Base-by-base conservation (phyloP, 805 yeast genomes). In the Ogataea populi-albae region DNA sequence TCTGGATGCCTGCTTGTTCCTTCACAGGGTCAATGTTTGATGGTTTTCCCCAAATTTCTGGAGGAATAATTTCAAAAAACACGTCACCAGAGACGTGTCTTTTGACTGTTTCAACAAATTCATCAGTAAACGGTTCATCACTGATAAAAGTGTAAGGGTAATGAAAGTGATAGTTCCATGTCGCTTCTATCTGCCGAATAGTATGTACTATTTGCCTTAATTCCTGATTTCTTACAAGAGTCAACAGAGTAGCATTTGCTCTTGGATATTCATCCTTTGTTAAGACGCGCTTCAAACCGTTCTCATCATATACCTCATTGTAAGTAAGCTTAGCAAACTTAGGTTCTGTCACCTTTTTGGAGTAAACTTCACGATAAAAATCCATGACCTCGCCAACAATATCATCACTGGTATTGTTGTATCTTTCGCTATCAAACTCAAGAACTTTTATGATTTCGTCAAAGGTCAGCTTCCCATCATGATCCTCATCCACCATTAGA, bases 61-160 rank as follows among this genome's bases (percentile, higher is more conserved):
- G 37, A 0, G 81, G 79, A 15, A 79, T 71, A 73, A 44, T 59
- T 61, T 74, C 81, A 51, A 76, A 79, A 39, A 59, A 61, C 36
- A 70, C 58, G 22, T 65, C 61, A 8, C 81, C 62, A 6, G 54
- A 59, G 1, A 79, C 62, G 22, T 70, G 74, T 23, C 79, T 59
- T 27, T 49, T 58, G 26, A 85, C 69, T 11, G 64, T 60, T 9
- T 59, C 55, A 49, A 67, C 82, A 60, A 93, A 91, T 50, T 85
- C 91, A 1, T 83, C 84, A 20, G 78, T 69, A 62, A 91, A 93
- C 23, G 69, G 76, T 41, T 79, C 84, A 57, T 91, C 96, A 60
- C 87, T 88, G 47, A 91, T 71, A 56, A 91, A 93, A 19, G 89
- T 88, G 91, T 96, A 91, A 38, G 94, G 96, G 55, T 91, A 91